Conservation (phyloP, 768 basidiomycete species). For the Rhizopogon vulgaris region DNA sequence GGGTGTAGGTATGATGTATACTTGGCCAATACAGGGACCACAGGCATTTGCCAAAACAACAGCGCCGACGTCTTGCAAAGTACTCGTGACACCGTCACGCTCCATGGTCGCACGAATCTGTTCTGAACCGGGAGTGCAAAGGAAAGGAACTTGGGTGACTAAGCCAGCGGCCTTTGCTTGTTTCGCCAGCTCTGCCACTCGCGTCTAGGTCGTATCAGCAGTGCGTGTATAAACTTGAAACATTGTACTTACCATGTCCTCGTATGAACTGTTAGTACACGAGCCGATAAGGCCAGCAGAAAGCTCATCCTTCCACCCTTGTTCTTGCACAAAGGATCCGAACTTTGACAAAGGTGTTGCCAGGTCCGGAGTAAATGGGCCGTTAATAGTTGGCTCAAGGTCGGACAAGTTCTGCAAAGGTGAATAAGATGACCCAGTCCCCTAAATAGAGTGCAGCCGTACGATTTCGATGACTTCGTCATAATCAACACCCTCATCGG, state of each 20-base stretch:
- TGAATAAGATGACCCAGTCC: neutral
- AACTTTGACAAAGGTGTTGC: constrained; percentile 93
- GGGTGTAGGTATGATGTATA: constrained; percentile 20
- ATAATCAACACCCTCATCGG: constrained; percentile 88
- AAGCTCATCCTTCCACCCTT: constrained; percentile 91
- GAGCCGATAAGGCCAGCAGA: constrained; percentile 93
- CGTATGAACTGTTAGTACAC: constrained; percentile 99
- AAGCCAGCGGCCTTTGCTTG: constrained; percentile 86
- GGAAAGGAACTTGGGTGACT: constrained; percentile 76
- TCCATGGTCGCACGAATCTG: constrained; percentile 98
- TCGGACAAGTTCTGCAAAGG: constrained; percentile 69
- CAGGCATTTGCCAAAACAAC: constrained; percentile 96
- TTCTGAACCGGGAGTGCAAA: constrained; percentile 89
- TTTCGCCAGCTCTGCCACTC: constrained; percentile 83
- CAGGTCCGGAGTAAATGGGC: constrained; percentile 96
- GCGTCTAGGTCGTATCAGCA: constrained; percentile 47
- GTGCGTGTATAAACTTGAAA: neutral
- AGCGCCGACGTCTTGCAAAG: constrained; percentile 86
- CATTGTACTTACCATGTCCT: constrained; percentile 66
- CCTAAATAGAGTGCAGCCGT: constrained; percentile 19
- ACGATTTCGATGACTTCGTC: constrained; percentile 94
- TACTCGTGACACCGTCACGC: constrained; percentile 79
- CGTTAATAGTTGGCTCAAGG: constrained; percentile 89
- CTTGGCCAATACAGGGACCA: constrained; percentile 97
- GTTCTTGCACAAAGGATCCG: constrained; percentile 66